Conservation (phyloP, 305 asterid genomes). For the Fraxinus dipetala region DNA sequence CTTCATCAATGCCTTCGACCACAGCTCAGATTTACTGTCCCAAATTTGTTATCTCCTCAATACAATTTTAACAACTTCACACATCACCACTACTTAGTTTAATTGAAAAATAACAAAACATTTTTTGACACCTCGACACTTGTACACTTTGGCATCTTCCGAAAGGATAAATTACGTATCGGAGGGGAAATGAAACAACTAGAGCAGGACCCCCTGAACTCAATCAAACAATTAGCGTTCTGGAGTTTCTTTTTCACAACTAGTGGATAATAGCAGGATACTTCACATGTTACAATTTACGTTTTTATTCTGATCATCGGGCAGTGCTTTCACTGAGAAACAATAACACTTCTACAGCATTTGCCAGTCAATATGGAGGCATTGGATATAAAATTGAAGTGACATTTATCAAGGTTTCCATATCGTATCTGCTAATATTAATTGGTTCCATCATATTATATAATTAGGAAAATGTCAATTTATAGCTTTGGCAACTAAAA, state of each 20-base stretch:
- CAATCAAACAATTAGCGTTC: not conserved
- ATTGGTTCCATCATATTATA: slow-evolving; percentile 2
- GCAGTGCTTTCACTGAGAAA: not conserved
- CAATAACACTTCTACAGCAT: not conserved
- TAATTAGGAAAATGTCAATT: not conserved
- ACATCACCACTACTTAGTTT: not conserved
- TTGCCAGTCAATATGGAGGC: not conserved
- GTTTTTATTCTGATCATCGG: not conserved
- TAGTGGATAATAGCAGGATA: not conserved
- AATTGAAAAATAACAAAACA: not conserved
- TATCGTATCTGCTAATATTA: not conserved
- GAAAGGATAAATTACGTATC: not conserved
- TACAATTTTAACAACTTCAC: not conserved
- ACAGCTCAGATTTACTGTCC: not conserved
- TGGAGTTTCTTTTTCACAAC: not conserved
- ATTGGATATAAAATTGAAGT: not conserved
- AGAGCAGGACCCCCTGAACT: not conserved
- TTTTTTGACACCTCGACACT: not conserved
- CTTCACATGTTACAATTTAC: not conserved
- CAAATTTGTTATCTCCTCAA: not conserved
- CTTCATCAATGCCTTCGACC: not conserved
- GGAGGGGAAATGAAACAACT: not conserved
- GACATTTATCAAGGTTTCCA: not conserved
- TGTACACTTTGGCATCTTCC: not conserved
- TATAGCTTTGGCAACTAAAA: not conserved